phyloP scores from a whole-genome alignment of 768 basidiomycete species.

The Galerina marginata region DNA sequence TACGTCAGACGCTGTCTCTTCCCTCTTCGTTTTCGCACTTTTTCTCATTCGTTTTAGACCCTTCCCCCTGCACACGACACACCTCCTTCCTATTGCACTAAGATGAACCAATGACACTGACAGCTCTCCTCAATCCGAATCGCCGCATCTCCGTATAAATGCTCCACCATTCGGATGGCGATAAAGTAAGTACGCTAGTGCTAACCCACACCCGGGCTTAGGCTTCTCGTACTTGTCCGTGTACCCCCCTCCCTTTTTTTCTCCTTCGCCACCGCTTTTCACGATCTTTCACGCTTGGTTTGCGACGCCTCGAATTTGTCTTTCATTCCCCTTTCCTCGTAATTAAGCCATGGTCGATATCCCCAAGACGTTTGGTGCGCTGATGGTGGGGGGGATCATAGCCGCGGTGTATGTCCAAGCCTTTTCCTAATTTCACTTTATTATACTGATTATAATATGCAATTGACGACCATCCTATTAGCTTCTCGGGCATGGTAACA shows the following conservation, averaged over 20 bases:
- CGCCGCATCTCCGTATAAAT: too few species aligned
- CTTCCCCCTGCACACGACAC: not conserved
- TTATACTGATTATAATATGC: too few species aligned
- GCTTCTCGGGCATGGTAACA: constrained; percentile 45
- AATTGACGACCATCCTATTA: constrained; percentile 7
- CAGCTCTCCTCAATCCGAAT: too few species aligned
- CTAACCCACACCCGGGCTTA: too few species aligned
- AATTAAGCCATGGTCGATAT: constrained; percentile 24
- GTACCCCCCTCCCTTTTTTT: too few species aligned
- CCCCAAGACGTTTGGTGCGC: constrained; percentile 41
- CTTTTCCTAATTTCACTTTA: not conserved
- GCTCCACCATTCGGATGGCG: too few species aligned
- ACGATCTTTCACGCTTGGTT: not conserved
- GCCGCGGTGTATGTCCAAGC: constrained; percentile 39
- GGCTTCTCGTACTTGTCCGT: too few species aligned
- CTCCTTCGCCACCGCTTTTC: not conserved
- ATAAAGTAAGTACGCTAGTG: too few species aligned
- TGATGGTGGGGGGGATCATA: constrained; percentile 44
- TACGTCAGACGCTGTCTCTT: not conserved
- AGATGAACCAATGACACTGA: too few species aligned
- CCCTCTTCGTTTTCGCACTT: too few species aligned
- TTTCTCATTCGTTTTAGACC: not conserved
- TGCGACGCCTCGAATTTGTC: not conserved
- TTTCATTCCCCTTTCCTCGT: not conserved
- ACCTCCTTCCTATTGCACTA: not conserved